Base-by-base conservation (phyloP, 257 asterid species). In the Solanum etuberosum region DNA sequence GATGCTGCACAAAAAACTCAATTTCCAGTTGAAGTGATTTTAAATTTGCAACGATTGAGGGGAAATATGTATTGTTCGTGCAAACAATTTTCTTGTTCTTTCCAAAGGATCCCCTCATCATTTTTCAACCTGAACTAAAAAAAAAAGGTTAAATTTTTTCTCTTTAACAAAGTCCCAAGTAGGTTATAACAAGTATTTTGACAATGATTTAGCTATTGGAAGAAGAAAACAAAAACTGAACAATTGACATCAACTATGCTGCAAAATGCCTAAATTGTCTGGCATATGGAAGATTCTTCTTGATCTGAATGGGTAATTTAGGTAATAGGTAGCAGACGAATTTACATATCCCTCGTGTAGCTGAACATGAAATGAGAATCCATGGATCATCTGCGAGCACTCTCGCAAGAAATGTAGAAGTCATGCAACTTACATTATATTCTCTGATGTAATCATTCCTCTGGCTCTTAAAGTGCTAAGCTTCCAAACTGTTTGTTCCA, bases 401-500 rank as follows among this genome's bases (percentile, higher is more conserved):
- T 48, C 68, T 48, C 43, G n/a, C 68, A 2, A 51, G 27, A 32
- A 46, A 81, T 48, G 68, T 48, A 81, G 18, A 46, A 29, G 20
- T 51, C 68, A 16, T 81, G 68, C 20, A 43, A 81, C 68, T 29
- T 27, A 20, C 43, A 18, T 46, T 80, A 46, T 46, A 43, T 77
- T 29, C 40, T 43, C 65, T 18, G 63, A 78, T 80, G 65, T 46
- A 9, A 46, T 80, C 4, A 46, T 48, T 29, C 68, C 43, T 81
- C 20, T 48, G 67, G 38, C 78, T 85, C 84, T 92, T 94, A 95
- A 86, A 95, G 67, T 12, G 99, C 93, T 85, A 97, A 90, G 92
- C 99, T 97, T 51, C 99, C 99, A 31, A 97, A 97, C 85, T 95
- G 98, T 68, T 92, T 92, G 87, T 97, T 97, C 99, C 99, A 97